A percentile compares a stretch with the other conserved stretches of the same genome.
Conservation (phyloP, 768 basidiomycete species). For the Pleurotus pulmonarius region DNA sequence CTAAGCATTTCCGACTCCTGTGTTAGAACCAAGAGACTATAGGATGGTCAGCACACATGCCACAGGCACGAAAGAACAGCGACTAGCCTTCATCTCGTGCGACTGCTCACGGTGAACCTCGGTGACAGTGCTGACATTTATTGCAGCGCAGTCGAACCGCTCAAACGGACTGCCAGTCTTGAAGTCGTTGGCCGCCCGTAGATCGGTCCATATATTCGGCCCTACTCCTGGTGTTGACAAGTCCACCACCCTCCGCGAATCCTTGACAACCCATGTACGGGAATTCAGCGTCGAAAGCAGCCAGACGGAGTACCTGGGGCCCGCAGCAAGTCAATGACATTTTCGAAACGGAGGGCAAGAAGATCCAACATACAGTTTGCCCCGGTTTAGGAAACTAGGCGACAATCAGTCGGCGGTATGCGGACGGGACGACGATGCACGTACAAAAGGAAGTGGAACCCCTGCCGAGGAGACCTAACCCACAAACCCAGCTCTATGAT, state of each 20-base stretch:
- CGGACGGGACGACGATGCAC: background rate
- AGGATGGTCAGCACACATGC: no score
- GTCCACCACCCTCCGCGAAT: background rate
- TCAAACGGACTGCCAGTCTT: background rate
- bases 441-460: conserved; percentile 9
- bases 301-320: conserved; percentile 5
- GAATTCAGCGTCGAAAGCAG: conserved; percentile 9
- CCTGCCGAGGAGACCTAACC: conserved; percentile 1
- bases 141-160: background rate
- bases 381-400: background rate
- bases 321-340: no score
- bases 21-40: no score
- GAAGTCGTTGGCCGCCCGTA: background rate
- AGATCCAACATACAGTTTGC: background rate
- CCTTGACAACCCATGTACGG: background rate
- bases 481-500: conserved; percentile 9
- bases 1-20: no score
- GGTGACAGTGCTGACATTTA: conserved; percentile 1
- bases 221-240: background rate
- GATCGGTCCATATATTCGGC: background rate
- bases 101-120: background rate
- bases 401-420: background rate
- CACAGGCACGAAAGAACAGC: no score
- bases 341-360: no score
- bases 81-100: background rate